Evolutionary conservation across 2,329 filamentous ascomycete species (phyloP), one percentile per base, ranked within the genome.

Genomic region (Pseudopithomyces chartarum): DNA sequence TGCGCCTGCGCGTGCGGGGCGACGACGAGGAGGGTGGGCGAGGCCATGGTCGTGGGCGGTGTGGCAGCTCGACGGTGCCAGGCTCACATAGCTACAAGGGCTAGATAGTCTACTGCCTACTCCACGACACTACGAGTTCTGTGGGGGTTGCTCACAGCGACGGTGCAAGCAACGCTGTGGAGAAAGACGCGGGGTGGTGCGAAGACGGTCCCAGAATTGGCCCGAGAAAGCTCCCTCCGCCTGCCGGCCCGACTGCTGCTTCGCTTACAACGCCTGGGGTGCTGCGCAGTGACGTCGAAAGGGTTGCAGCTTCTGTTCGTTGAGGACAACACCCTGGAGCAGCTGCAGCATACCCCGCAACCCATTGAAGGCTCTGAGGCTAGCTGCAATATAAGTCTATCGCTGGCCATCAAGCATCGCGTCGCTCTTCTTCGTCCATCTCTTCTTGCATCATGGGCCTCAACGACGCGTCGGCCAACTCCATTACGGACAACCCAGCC

Each of bases 381-480:
- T 43, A 38, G 61, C 61, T 39, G 2, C 10, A 17, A 29, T 40
- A 42, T 22, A 50, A 13, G 13, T 15, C 20, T 44, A 51, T 52
- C 32, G 6, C 19, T 42, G 34, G 10, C 49, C 39, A 29, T 29
- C 26, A 29, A 29, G 26, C 26, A 29, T 29, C 26, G 55, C 23
- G 17, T 44, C 33, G 51, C 26, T 5, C 29, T 39, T n/a, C 13
- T 26, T 29, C 8, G 15, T 13, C 26, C 36, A 46, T 43, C 39
- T 32, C 22, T 19, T 36, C 47, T 8, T 19, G 29, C 22, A 39
- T 40, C 63, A 74, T 72, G 73, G 68, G 71, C 54, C 69, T 81
- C 65, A 81, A 80, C 71, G 71, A 78, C 59, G 69, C 74, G 42
- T 79, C 80, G 36, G 73, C 73, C 42, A 81, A 81, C 69, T 78